A percentile compares a stretch with the other conserved stretches of the same genome.
Conservation (phyloP, 495 filamentous ascomycete species). For the Clohesyomyces aquaticus region DNA sequence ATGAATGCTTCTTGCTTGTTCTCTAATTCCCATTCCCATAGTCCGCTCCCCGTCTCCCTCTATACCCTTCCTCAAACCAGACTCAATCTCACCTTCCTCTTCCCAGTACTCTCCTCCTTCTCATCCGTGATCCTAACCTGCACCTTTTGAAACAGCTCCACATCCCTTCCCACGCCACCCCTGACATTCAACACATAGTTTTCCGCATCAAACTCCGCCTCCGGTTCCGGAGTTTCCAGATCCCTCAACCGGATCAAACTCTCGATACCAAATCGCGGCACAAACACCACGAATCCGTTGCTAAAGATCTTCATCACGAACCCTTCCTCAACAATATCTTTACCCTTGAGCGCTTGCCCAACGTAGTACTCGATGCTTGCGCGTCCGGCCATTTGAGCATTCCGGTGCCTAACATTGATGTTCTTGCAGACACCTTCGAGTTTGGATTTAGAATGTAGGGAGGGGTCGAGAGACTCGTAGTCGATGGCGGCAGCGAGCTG, state of each 20-base stretch:
- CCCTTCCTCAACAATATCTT: slow-evolving; percentile 80
- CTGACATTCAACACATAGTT: slow-evolving; percentile 71
- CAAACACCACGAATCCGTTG: slow-evolving; percentile 95
- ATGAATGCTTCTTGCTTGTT: background rate
- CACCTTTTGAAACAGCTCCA: slow-evolving; percentile 91
- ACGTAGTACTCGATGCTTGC: slow-evolving; percentile 97
- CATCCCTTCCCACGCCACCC: slow-evolving; percentile 58
- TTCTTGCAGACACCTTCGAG: slow-evolving; percentile 95
- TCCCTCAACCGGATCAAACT: slow-evolving; percentile 84
- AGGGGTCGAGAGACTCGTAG: slow-evolving; percentile 81
- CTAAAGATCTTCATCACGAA: slow-evolving; percentile 97
- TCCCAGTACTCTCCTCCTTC: slow-evolving; percentile 90
- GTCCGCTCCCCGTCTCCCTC: background rate
- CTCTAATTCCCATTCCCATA: too few relatives aligned
- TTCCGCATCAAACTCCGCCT: slow-evolving; percentile 80
- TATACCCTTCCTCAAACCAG: slow-evolving; percentile 51
- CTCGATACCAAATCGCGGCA: slow-evolving; percentile 94
- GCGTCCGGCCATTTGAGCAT: slow-evolving; percentile 91
- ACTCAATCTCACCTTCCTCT: slow-evolving; percentile 80
- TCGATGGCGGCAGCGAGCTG: slow-evolving; percentile 94
- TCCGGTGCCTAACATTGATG: slow-evolving; percentile 95
- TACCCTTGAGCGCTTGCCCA: slow-evolving; percentile 88
- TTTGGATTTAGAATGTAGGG: slow-evolving; percentile 72
- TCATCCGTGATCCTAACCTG: slow-evolving; percentile 84
- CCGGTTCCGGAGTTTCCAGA: slow-evolving; percentile 71